Evolutionary conservation across 2,329 filamentous ascomycete species (phyloP), one percentile per base, ranked within the genome.

Genomic region (Aaosphaeria pasadenensis): DNA sequence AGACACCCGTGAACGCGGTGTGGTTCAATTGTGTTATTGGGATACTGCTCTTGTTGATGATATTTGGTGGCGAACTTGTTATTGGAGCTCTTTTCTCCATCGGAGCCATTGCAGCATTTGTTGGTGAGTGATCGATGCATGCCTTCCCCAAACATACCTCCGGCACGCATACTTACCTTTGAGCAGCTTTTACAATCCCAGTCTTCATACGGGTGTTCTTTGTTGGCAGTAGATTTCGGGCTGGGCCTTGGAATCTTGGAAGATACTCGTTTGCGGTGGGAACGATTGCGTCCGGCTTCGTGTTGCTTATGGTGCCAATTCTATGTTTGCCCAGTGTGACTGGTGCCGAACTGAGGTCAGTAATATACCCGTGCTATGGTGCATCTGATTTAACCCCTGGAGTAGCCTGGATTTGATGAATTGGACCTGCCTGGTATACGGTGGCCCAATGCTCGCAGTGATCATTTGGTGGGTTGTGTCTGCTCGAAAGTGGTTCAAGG

Each of bases 81-180:
- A 81, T 87, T 51, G 83, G 83, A 5, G 86, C 86, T 2, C 75
- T 89, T 30, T 89, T 88, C 72, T 83, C 78, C 40, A 86, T 88
- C 49, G 86, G 84, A 6, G 86, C 84, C 35, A 85, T 87, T 52
- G 84, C 80, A 0, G 81, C 85, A 9, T 88, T 86, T 56, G 77
- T 86, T 40, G 77, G 64, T 66, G 46, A 56, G 64, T 66, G 5
- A 36, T 11, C 13, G 9, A 36, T 24, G 17, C 17, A 24, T 24
- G 17, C 17, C 17, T 24, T 24, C 17, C 17, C 17, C 17, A 24
- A 24, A 24, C 17, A 24, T 24, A 24, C 17, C 17, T 24, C 17
- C 17, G 17, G 17, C 17, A 24, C 44, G 17, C 17, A 24, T 24
- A 2, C 38, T 11, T 5, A 17, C 33, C 7, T 40, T 9, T 40